These are phyloP conservation scores for Hyparrhenia diplandra DNA, from an alignment of 176 grass and related monocot genomes.

Conservation along the genomic window DNA sequence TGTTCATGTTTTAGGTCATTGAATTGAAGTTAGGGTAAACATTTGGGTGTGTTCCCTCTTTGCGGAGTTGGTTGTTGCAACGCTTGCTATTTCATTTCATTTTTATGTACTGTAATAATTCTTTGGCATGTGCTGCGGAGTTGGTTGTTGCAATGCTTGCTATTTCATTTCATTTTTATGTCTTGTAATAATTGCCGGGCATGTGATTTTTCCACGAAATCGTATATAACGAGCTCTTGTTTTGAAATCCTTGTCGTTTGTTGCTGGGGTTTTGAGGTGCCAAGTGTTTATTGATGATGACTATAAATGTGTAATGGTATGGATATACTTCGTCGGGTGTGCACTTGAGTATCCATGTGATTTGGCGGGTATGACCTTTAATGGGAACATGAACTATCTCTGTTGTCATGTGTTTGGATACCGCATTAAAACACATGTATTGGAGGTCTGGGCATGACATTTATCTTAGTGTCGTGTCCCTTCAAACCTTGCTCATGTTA, in stretches of 20 bases:
- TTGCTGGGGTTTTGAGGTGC: neutral
- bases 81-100: no score
- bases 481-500: constrained; percentile 6
- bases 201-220: neutral
- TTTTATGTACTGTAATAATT: no score
- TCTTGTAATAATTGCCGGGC: neutral
- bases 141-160: neutral
- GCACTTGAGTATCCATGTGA: neutral
- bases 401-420: neutral
- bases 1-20: constrained; percentile 4
- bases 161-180: neutral
- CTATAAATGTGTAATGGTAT: neutral
- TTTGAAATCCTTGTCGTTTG: neutral
- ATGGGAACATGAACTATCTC: neutral
- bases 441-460: neutral
- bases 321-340: neutral
- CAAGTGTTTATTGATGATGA: neutral
- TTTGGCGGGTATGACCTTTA: neutral
- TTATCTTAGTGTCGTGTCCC: neutral
- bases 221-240: neutral
- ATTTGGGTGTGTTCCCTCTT: constrained; percentile 7
- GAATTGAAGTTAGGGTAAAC: neutral
- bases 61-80: no score
- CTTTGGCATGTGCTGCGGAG: neutral
- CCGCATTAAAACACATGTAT: neutral